A percentile compares a stretch with the other conserved stretches of the same genome.
These are phyloP conservation scores for Senna tora DNA, from an alignment of 306 rosid genomes.

Conservation along the genomic window DNA sequence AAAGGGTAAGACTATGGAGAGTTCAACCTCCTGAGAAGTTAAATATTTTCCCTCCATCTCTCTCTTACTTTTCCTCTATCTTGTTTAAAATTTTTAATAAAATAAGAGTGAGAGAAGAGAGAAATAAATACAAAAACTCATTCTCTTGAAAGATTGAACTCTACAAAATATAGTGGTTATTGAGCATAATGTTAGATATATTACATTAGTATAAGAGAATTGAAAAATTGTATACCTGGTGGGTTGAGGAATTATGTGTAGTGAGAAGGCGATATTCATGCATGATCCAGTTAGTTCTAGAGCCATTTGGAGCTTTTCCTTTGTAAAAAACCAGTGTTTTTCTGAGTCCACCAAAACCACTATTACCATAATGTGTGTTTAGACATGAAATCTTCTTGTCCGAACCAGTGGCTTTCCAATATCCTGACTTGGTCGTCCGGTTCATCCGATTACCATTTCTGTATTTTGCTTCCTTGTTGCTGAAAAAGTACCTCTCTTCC, in stretches of 20 bases:
- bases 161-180: too few relatives aligned
- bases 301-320: constrained; percentile 62
- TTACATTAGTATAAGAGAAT: too few relatives aligned
- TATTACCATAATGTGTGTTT: constrained; percentile 21
- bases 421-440: constrained; percentile 71
- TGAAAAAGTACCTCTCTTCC: constrained; percentile 75
- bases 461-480: constrained; percentile 62
- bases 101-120: too few relatives aligned
- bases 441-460: constrained; percentile 65
- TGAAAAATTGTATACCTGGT: constrained; percentile 24
- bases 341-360: constrained; percentile 56
- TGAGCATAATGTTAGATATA: too few relatives aligned
- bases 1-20: too few relatives aligned
- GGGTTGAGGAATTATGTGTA: constrained; percentile 38
- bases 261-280: constrained; percentile 77
- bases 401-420: constrained; percentile 84
- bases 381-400: constrained; percentile 66
- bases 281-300: constrained; percentile 74
- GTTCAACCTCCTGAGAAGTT: too few relatives aligned
- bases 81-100: too few relatives aligned
- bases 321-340: constrained; percentile 67
- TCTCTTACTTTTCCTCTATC: too few relatives aligned
- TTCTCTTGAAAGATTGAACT: too few relatives aligned
- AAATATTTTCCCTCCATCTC: too few relatives aligned
- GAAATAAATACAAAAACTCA: too few relatives aligned